phyloP scores from a whole-genome alignment of 176 grass and related monocot species.

The Neostapfia colusana region DNA sequence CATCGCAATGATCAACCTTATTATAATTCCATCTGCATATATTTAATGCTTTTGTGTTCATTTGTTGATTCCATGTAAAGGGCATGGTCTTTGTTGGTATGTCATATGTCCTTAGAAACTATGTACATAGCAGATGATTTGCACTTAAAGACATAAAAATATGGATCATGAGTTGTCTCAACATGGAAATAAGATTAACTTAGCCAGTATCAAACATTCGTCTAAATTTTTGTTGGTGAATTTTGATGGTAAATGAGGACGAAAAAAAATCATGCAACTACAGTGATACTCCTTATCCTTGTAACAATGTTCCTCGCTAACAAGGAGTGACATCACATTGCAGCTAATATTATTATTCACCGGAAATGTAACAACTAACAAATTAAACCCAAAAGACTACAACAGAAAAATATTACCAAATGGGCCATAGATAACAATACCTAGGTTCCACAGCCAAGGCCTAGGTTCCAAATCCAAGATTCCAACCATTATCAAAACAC shows the following conservation, averaged over 20 bases:
- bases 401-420: neutral
- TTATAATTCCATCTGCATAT: neutral
- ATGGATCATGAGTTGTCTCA: neutral
- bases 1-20: neutral
- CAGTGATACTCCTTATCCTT: neutral
- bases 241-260: no score
- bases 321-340: slow-evolving; percentile 9
- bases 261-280: neutral
- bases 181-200: neutral
- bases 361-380: no score
- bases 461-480: neutral
- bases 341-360: no score
- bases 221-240: neutral
- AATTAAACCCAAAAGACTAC: neutral
- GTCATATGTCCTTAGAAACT: neutral
- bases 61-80: neutral
- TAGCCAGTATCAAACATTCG: neutral
- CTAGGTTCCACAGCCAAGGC: neutral
- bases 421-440: neutral
- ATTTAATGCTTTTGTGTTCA: neutral
- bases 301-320: slow-evolving; percentile 13
- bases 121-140: neutral
- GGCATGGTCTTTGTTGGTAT: neutral
- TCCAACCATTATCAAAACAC: neutral
- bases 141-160: neutral